Percentiles rank a stretch among this genome's conserved stretches.
These are phyloP conservation scores for Colletotrichum tabaci DNA, from an alignment of 2,329 filamentous ascomycete species.

Conservation along the genomic window DNA sequence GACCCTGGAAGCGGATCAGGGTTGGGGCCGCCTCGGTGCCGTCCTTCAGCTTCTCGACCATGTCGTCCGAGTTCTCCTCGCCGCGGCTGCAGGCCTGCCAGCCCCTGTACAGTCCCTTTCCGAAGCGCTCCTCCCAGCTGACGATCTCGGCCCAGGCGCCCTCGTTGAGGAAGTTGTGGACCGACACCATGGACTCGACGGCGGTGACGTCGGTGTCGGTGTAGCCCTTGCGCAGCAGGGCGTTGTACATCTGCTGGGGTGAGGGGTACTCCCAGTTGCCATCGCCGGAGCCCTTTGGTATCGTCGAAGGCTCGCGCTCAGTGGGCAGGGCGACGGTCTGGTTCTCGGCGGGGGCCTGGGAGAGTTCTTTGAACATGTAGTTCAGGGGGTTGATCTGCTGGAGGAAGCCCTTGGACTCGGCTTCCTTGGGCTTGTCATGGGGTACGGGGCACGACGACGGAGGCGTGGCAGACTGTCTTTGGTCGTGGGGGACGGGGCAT, in stretches of 20 bases:
- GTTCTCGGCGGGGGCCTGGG: slow-evolving; percentile 81
- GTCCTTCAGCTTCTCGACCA: slow-evolving; percentile 65
- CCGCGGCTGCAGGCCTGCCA: slow-evolving; percentile 83
- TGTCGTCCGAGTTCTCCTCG: slow-evolving; percentile 72
- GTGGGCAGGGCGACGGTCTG: slow-evolving; percentile 84
- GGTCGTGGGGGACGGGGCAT: slow-evolving; percentile 51
- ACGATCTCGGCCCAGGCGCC: slow-evolving; percentile 97
- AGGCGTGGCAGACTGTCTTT: slow-evolving; percentile 43
- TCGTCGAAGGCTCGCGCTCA: slow-evolving; percentile 86
- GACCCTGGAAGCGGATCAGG: slow-evolving; percentile 88
- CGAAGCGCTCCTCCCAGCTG: slow-evolving; percentile 92
- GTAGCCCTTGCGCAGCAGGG: slow-evolving; percentile 94
- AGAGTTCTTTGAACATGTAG: slow-evolving; percentile 93
- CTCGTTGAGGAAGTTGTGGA: slow-evolving; percentile 98
- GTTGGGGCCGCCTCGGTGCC: slow-evolving; percentile 75
- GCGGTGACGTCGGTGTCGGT: slow-evolving; percentile 94
- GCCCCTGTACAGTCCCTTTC: slow-evolving; percentile 78
- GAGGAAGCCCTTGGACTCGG: slow-evolving; percentile 62
- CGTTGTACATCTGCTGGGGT: slow-evolving; percentile 99
- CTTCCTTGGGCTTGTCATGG: slow-evolving; percentile 52
- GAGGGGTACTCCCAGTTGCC: slow-evolving; percentile 98
- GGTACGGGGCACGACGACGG: slow-evolving; percentile 63
- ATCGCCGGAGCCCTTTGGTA: slow-evolving; percentile 85
- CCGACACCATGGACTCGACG: slow-evolving; percentile 96
- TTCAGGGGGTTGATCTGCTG: slow-evolving; percentile 81